Percentiles rank a stretch among this genome's conserved stretches.
Conservation (phyloP, 208 protist species). For the Porcisia deanei region DNA sequence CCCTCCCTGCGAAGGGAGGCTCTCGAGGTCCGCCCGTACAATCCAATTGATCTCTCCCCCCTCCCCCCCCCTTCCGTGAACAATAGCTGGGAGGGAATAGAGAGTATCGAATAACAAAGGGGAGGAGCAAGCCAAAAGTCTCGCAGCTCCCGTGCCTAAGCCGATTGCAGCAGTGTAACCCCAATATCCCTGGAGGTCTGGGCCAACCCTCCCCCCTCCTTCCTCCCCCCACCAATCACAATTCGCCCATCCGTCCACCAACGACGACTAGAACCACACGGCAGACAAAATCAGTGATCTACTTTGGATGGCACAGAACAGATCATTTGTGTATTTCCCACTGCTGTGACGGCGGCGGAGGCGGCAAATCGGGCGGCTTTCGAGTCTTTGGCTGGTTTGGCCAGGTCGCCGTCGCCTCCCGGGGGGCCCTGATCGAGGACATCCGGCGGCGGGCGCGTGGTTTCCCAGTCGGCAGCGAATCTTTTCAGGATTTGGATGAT, state of each 20-base stretch:
- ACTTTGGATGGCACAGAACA: not conserved
- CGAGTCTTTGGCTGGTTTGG: not conserved
- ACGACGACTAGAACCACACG: too few species aligned
- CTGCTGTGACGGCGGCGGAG: not conserved
- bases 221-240: too few species aligned
- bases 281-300: not conserved
- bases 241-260: too few species aligned
- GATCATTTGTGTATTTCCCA: not conserved
- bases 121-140: too few species aligned
- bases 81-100: too few species aligned
- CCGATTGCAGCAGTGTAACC: too few species aligned
- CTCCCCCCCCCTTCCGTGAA: not conserved
- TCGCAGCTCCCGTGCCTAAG: too few species aligned
- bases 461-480: conserved; percentile 8
- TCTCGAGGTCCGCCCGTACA: not conserved
- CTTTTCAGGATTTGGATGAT: conserved; percentile 29
- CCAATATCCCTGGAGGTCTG: too few species aligned
- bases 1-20: not conserved
- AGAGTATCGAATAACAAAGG: too few species aligned
- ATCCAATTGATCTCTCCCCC: not conserved
- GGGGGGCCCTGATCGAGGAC: not conserved
- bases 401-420: not conserved
- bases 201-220: too few species aligned
- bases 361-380: not conserved
- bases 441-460: not conserved